Evolutionary conservation across 176 grass and related monocot species (phyloP).

Genomic region (Triticum urartu): DNA sequence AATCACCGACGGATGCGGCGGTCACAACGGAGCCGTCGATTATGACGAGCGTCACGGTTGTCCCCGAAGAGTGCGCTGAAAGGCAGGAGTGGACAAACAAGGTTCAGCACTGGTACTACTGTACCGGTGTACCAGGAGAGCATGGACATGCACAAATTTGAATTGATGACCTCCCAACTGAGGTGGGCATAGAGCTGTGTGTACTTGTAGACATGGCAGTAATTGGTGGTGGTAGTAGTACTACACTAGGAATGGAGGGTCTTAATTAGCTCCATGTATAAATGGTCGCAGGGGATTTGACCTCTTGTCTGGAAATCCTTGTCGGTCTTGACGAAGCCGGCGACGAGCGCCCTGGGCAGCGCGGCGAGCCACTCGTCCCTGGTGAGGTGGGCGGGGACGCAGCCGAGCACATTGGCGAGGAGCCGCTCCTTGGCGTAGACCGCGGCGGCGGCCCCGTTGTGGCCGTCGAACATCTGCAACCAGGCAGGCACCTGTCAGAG

Average conservation of each 20-base stretch:
- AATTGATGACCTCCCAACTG: neutral
- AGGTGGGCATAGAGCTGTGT: neutral
- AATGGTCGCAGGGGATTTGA: constrained; percentile 11
- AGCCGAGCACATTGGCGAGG: constrained; percentile 72
- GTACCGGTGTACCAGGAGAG: neutral
- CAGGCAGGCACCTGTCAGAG: neutral
- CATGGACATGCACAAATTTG: neutral
- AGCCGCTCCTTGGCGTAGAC: constrained; percentile 85
- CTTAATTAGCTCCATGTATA: constrained; percentile 14
- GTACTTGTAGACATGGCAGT: neutral
- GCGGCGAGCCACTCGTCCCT: constrained; percentile 89
- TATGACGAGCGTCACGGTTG: constrained; percentile 89
- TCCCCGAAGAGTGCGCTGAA: constrained; percentile 80
- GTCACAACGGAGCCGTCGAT: constrained; percentile 78
- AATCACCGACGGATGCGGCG: constrained; percentile 85
- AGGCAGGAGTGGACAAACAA: neutral
- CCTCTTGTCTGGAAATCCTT: constrained; percentile 92
- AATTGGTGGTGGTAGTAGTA: neutral
- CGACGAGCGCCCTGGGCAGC: constrained; percentile 89
- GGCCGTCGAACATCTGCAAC: constrained; percentile 91
- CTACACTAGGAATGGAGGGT: neutral
- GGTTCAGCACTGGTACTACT: neutral
- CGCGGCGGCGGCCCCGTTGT: constrained; percentile 83
- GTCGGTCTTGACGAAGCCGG: constrained; percentile 94
- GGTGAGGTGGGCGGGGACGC: constrained; percentile 72